Evolutionary conservation across 129 eudicot genomes (phyloP).

Genomic region (Artemisia annua): DNA sequence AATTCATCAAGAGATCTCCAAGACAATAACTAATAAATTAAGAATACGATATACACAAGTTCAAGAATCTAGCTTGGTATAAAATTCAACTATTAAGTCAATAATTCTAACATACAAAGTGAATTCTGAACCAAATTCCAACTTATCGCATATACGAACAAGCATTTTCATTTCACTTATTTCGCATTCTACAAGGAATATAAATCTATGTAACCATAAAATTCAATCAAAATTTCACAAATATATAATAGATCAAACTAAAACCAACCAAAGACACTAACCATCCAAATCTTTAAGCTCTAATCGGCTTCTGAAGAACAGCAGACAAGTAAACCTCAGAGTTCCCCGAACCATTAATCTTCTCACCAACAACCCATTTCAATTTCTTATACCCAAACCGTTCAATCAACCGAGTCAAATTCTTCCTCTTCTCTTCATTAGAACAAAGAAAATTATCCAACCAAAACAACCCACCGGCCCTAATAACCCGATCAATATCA

Average conservation of each 20-base stretch:
- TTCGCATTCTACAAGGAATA: slow-evolving; percentile 41
- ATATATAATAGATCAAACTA: slow-evolving; percentile 24
- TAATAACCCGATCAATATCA: slow-evolving; percentile 81
- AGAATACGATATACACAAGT: slow-evolving; percentile 18
- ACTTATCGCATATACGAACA: slow-evolving; percentile 31
- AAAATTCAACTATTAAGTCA: slow-evolving; percentile 11
- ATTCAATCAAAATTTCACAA: slow-evolving; percentile 35
- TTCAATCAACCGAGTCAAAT: slow-evolving; percentile 80
- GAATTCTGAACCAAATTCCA: slow-evolving; percentile 27
- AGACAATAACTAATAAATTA: background rate
- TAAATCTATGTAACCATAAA: slow-evolving; percentile 33
- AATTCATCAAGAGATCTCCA: background rate
- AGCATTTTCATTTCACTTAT: slow-evolving; percentile 41
- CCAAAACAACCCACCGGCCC: slow-evolving; percentile 96
- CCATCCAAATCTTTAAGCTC: slow-evolving; percentile 50
- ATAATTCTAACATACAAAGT: slow-evolving; percentile 24
- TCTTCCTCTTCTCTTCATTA: slow-evolving; percentile 77
- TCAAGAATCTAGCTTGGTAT: slow-evolving; percentile 23
- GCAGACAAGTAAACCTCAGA: slow-evolving; percentile 94
- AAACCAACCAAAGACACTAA: slow-evolving; percentile 32
- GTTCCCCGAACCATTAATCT: slow-evolving; percentile 71
- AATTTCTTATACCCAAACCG: slow-evolving; percentile 90
- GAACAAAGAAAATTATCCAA: slow-evolving; percentile 88
- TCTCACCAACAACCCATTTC: slow-evolving; percentile 97
- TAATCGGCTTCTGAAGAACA: slow-evolving; percentile 88